Evolutionary conservation across 768 basidiomycete genomes (phyloP), one percentile per base, ranked within the genome.

Genomic region (Neoboletus brunneissimus): DNA sequence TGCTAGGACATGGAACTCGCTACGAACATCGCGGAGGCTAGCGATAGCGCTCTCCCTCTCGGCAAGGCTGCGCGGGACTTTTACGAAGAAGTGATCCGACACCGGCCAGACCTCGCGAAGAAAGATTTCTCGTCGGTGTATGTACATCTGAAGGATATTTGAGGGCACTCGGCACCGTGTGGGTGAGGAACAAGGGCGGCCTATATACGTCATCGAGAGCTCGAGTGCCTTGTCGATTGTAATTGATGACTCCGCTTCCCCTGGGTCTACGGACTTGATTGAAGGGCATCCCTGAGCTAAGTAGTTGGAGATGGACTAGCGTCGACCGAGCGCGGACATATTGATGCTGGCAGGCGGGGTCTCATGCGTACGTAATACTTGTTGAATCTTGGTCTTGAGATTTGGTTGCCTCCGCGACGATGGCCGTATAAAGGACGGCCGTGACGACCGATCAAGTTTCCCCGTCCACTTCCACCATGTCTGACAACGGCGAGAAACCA

Each of bases 91-190:
- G 80, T 85, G 48, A 73, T 88, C 4, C 59, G 72, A 62, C 71
- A 75, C 47, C 75, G 80, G 27, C 84, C 86, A 1, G 87, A 82
- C 49, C 76, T 91, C 22, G 83, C 77, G 1, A 77, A 67, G 48
- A 87, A 85, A 64, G 93, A 94, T 63, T 94, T 95, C 66, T 92
- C 89, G 35, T 84, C 85, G 13, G 85, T 94, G 25, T 94, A 91
- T 69, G 73, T 77, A 48, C 86, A 84, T 68, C 73, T 94, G 54
- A 64, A 76, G 63, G 65, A 66, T 9, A 37, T 54, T 12, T 57
- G 46, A 51, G 20, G 2, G 38, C 1, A 13, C 20, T 20, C 22
- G 20, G 13, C 9, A 38, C 16, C n/a, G 9, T 40, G 12, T 18
- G 32, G 7, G 27, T 18, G 31, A 34, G 32, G 32, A 13, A 34